phyloP scores from a whole-genome alignment of 1,284 basidiomycete genomes.

The Puccinia triticina region DNA sequence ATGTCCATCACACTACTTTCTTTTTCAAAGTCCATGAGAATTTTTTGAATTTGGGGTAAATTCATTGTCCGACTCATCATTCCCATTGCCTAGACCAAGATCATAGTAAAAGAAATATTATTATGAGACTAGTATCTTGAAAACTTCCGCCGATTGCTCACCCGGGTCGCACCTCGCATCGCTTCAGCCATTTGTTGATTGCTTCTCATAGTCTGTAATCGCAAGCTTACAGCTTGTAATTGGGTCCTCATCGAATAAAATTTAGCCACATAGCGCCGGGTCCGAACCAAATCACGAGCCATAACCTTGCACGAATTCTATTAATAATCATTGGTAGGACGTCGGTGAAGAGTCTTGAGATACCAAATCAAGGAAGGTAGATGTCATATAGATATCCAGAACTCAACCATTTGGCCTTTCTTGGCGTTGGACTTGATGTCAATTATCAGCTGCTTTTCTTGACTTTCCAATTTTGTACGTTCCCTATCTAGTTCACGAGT shows the following conservation, averaged over 20 bases:
- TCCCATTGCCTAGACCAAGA: slow-evolving; percentile 79
- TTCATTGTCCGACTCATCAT: slow-evolving; percentile 96
- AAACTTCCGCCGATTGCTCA: slow-evolving; percentile 62
- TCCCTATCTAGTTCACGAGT: slow-evolving; percentile 96
- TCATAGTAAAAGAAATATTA: not conserved
- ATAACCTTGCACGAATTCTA: slow-evolving; percentile 98
- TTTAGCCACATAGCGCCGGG: slow-evolving; percentile 91
- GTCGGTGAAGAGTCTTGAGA: not conserved
- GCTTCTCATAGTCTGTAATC: slow-evolving; percentile 93
- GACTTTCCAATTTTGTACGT: slow-evolving; percentile 87
- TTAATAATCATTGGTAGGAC: not conserved
- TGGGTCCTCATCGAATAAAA: slow-evolving; percentile 99
- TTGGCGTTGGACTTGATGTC: slow-evolving; percentile 98
- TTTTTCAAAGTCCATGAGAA: slow-evolving; percentile 97
- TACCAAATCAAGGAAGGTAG: not conserved
- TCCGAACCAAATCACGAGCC: slow-evolving; percentile 97
- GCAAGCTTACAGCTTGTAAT: slow-evolving; percentile 89
- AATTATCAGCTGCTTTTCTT: slow-evolving; percentile 65
- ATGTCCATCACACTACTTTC: slow-evolving; percentile 99
- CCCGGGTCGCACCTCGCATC: slow-evolving; percentile 95
- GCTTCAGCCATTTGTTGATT: slow-evolving; percentile 99
- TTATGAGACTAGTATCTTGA: not conserved
- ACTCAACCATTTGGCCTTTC: slow-evolving; percentile 82
- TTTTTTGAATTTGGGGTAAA: slow-evolving; percentile 88
- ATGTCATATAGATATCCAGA: slow-evolving; percentile 11